Evolutionary conservation across 306 rosid species (phyloP).

Genomic region (Mucuna pruriens): DNA sequence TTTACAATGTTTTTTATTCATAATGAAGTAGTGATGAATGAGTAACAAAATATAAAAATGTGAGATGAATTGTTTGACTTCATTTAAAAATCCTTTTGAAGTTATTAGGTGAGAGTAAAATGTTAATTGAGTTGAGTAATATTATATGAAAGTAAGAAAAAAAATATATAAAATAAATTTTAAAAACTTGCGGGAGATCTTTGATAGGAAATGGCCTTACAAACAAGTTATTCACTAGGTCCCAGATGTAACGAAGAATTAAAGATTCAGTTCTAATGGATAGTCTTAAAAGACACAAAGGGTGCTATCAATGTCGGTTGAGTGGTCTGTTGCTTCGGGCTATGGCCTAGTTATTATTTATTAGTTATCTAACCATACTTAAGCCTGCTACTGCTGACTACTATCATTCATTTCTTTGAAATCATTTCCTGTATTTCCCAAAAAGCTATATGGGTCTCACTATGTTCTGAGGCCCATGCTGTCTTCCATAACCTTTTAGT

Average conservation of each 20-base stretch:
- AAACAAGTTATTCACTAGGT: neutral
- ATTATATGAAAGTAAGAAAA: neutral
- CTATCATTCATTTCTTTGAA: neutral
- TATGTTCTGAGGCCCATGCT: neutral
- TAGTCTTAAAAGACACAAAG: neutral
- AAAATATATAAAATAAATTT: neutral
- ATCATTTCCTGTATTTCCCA: neutral
- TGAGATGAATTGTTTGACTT: too few species aligned
- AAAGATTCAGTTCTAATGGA: neutral
- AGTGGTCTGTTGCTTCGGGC: neutral
- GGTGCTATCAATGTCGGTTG: constrained; percentile 2
- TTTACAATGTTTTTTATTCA: too few species aligned
- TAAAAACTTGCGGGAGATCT: neutral
- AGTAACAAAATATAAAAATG: too few species aligned
- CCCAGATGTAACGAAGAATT: neutral
- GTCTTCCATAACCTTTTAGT: neutral
- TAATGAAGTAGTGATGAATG: too few species aligned
- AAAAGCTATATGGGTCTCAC: neutral
- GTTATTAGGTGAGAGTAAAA: neutral
- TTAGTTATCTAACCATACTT: neutral
- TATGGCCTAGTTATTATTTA: neutral
- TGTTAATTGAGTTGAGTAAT: neutral
- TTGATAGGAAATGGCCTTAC: neutral
- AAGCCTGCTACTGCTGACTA: neutral
- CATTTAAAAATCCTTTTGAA: too few species aligned